Base-by-base conservation (phyloP, 2,329 filamentous ascomycete species). In the Sporothrix pallida region DNA sequence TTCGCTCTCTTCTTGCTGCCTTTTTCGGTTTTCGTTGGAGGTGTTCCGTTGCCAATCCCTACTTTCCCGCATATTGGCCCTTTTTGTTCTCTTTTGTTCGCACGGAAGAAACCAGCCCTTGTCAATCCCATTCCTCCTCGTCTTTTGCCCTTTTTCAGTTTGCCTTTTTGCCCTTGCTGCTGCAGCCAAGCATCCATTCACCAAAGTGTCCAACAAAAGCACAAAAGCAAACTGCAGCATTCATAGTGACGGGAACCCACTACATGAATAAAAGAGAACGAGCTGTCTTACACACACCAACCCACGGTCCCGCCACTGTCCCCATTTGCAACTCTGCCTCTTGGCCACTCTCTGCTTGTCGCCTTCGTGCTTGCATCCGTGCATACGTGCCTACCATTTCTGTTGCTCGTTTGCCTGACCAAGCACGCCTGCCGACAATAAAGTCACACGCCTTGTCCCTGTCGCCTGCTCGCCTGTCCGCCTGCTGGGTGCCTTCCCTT, bases 351-450 rank as follows among this genome's bases (percentile, higher is more conserved):
- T 31, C 50, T 26, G 20, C 46, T 37, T 37, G 52, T 58, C 69
- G 42, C 62, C 50, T 67, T 46, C 20, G 58, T 56, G 52, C 52
- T n/a, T 67, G 46, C 71, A 46, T 72, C 13, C 62, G 46, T 72
- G 60, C 58, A 37, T 58, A 46, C 48, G 7, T 46, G 58, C 58
- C 58, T 72, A 23, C 70, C 56, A 54, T 37, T 58, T 12, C 44
- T 65, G 17, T 48, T 65, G 70, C 70, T 65, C 60, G 58, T 67
- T 72, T 67, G 60, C 71, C 70, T 58, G 58, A 65, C 58, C 50
- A 54, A 72, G 70, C 70, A 65, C 15, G 46, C 48, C 50, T 46
- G 31, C 71, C 31, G 63, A 72, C 67, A 56, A 69, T 37, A 72
- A 69, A 60, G 50, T 54, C 70, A 44, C 71, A 67, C 71, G 71